Evolutionary conservation across 2,329 filamentous ascomycete species (phyloP).

Genomic region (Neopestalotiopsis rosae): DNA sequence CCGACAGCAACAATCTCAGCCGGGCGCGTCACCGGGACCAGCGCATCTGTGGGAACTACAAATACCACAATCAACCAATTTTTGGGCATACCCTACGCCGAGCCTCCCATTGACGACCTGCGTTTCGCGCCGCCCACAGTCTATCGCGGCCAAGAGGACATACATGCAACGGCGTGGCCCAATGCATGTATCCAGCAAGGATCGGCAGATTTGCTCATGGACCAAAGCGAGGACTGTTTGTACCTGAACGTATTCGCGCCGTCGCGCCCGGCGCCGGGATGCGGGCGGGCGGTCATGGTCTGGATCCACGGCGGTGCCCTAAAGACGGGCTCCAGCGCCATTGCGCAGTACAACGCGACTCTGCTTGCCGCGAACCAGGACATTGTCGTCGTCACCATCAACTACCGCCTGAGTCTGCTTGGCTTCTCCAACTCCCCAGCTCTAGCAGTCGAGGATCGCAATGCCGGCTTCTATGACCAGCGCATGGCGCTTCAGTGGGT

Average conservation of each 20-base stretch:
- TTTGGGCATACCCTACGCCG: no score
- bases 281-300: slow-evolving; percentile 36
- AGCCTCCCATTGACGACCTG: neutral
- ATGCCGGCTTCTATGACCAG: slow-evolving; percentile 12
- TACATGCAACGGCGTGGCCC: no score
- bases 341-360: slow-evolving; percentile 34
- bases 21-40: no score
- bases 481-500: slow-evolving; percentile 30
- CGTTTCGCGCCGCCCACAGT: no score
- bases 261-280: slow-evolving; percentile 20
- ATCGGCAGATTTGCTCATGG: neutral
- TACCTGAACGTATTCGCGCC: slow-evolving; percentile 37
- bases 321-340: slow-evolving; percentile 28
- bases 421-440: slow-evolving; percentile 23
- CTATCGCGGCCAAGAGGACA: no score
- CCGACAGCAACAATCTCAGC: no score
- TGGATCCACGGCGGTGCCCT: slow-evolving; percentile 40
- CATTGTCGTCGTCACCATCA: slow-evolving; percentile 41
- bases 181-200: slow-evolving; percentile 8
- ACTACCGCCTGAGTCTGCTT: slow-evolving; percentile 34
- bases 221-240: slow-evolving; percentile 37
- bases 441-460: slow-evolving; percentile 16
- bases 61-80: no score
- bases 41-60: no score
- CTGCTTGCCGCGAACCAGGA: slow-evolving; percentile 36